Evolutionary conservation across 1,139 yeast genomes (phyloP), one percentile per base, ranked within the genome.

Genomic region (Meyerozyma sp.): DNA sequence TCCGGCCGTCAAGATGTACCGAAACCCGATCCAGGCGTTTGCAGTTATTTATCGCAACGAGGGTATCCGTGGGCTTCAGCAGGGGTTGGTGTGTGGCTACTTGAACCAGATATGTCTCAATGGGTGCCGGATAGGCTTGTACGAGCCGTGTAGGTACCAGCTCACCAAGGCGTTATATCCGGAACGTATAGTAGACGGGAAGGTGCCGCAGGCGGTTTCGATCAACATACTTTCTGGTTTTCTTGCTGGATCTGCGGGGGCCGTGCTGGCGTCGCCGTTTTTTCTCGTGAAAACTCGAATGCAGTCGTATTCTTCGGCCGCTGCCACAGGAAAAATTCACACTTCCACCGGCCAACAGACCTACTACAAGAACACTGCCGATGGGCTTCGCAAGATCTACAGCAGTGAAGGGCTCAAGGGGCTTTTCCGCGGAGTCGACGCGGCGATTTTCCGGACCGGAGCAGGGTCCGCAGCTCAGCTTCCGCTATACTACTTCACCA

Each of bases 391-490:
- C 11, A 71, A 81, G 29, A 81, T 93, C 36, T 80, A 70, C 58
- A 66, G 65, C 42, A 63, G 75, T 1, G 96, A 88, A 57, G 98
- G 98, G 3, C 41, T 89, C 48, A 67, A 63, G 44, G 98, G 97
- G 2, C 70, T 87, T 48, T 91, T 82, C 65, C 75, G 95, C 49
- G 98, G 98, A 49, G 89, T 90, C 4, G 96, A 89, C 61, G 96
- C 98, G 3, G 98, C 98, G 1, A 79, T 90, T 39, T 68, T 93
- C 50, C 79, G 98, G 64, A 93, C 98, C 1, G 96, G 97, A 56
- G 87, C 93, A 41, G 98, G 98, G 2, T 91, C 98, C 9, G 78
- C 96, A 32, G 97, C 90, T 27, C 98, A 93, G 68, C 71, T 93
- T 55, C 98, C 98, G n/a, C 81, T 90, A 41, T 93, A 93, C 66